Evolutionary conservation across 306 rosid species (phyloP), one percentile per base, ranked within the genome.

Genomic region (Prunus armeniaca): DNA sequence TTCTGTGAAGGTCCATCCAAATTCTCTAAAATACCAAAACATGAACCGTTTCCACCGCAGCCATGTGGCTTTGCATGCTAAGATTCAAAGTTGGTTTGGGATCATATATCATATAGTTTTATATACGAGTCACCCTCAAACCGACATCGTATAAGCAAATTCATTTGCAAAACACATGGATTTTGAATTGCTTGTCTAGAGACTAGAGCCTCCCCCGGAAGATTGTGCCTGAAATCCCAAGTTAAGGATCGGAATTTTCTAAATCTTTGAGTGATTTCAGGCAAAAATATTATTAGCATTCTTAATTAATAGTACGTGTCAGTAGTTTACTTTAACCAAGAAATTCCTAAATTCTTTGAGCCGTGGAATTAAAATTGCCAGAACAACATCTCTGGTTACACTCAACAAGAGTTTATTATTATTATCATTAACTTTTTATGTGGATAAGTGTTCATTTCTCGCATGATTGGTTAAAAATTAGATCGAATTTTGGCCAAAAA

Each of bases 61-160:
- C 81, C 91, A 86, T 81, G 92, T 88, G 95, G 73, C 24, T 73
- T 52, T 68, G 69, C 49, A 41, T 50, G 38, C 49, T 58, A 24
- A 34, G 27, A 4, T 14, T 43, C 67, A 78, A 67, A 57, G 73
- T 62, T 56, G 4, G 69, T 25, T 81, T 9, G 25, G 76, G 43
- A 38, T 38, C 9, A 38, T 38, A 38, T 68, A 38, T 68, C 67
- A 47, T 34, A 38, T 46, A 18, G 61, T n/a, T 55, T 34, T 34
- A 34, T 5, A 34, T n/a, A 55, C 0, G 14, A 55, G 25, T n/a
- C 61, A 24, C 62, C 67, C 32, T 15, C 58, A 45, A 60, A 67
- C 79, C 79, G 73, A 69, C 77, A 27, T 27, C 46, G 46, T 55
- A 38, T 50, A 25, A 38, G 65, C 32, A 67, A 58, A 58, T 30